These are phyloP conservation scores for Calcarisporium arbuscula DNA, from an alignment of 2,329 filamentous ascomycete species.

Conservation along the genomic window DNA sequence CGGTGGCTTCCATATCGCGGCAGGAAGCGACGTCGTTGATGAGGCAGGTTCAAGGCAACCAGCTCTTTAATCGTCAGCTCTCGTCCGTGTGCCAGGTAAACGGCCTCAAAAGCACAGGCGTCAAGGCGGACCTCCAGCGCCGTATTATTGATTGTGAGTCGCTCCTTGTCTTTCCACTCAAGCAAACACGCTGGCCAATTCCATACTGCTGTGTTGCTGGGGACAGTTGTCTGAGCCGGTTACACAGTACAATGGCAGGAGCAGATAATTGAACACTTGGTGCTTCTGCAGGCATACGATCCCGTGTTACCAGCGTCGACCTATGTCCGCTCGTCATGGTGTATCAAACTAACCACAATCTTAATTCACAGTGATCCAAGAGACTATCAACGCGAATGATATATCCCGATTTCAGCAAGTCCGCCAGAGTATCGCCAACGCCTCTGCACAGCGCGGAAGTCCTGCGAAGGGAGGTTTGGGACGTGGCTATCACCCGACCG, in stretches of 20 bases:
- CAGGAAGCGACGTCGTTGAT: constrained; percentile 40
- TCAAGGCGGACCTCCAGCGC: constrained; percentile 75
- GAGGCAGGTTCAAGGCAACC: constrained; percentile 35
- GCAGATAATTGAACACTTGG: too few relatives aligned
- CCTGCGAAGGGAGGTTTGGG: constrained; percentile 15
- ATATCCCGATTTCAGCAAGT: constrained; percentile 36
- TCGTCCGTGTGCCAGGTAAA: constrained; percentile 71
- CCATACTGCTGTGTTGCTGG: too few relatives aligned
- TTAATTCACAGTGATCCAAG: constrained; percentile 36
- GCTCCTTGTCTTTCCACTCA: too few relatives aligned
- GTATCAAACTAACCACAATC: too few relatives aligned
- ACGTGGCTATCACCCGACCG: constrained; percentile 8
- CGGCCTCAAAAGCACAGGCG: constrained; percentile 69
- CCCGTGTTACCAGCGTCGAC: too few relatives aligned
- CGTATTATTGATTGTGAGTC: constrained; percentile 73
- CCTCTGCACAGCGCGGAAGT: constrained; percentile 21
- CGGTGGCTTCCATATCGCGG: constrained; percentile 22
- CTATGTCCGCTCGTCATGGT: too few relatives aligned
- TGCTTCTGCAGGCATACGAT: too few relatives aligned
- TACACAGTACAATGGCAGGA: too few relatives aligned
- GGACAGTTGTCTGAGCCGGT: too few relatives aligned
- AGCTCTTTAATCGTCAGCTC: constrained; percentile 57
- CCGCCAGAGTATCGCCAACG: constrained; percentile 33
- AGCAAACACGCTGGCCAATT: too few relatives aligned
- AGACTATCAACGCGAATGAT: constrained; percentile 30